Base-by-base conservation (phyloP, 345 rosid species). In the Brassica nigra region DNA sequence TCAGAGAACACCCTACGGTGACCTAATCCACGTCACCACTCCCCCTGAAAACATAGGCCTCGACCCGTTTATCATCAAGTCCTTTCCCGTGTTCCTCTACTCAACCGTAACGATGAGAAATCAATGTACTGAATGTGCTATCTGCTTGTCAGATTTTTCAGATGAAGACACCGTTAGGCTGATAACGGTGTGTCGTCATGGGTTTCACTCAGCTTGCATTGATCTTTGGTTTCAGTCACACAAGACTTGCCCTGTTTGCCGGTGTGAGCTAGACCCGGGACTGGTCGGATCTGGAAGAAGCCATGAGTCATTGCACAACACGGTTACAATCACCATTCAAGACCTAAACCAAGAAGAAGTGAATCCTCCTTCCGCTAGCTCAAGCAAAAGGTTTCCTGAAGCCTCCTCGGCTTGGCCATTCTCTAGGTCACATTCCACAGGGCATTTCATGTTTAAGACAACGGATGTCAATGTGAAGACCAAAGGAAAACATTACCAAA, bases 211-310 rank as follows among this genome's bases (percentile, higher is more conserved):
- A 78, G 89, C 76, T 23, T 95, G 99, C 78, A 88, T 95, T 55
- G 99, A 95, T 78, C 90, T 87, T 30, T 95, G 99, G 99, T 90
- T 92, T 34, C 82, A 79, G 28, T 85, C 90, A 4, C 92, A 92
- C 77, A 91, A 90, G 73, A 90, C 97, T 12, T 95, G 99, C 54
- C 99, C 99, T 0, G 92, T 95, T 77, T 95, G 99, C 71, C 93
- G 97, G 0, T 73, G 86, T 15, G 87, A 87, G 67, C 87, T 95
- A 23, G 95, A 91, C 62, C 78, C 89, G 39, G 83, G 65, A 20
- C 12, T 52, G 20, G 15, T 75, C 3, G 79, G 76, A 39, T 80
- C 80, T 20, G 57, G 34, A 71, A 80, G 80, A 71, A 80, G 80
- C 68, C 77, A 66, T 20, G 83, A 71, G 44, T 44, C 77, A 31